Base-by-base conservation (phyloP, 2,329 filamentous ascomycete species). In the Biscogniauxia marginata region DNA sequence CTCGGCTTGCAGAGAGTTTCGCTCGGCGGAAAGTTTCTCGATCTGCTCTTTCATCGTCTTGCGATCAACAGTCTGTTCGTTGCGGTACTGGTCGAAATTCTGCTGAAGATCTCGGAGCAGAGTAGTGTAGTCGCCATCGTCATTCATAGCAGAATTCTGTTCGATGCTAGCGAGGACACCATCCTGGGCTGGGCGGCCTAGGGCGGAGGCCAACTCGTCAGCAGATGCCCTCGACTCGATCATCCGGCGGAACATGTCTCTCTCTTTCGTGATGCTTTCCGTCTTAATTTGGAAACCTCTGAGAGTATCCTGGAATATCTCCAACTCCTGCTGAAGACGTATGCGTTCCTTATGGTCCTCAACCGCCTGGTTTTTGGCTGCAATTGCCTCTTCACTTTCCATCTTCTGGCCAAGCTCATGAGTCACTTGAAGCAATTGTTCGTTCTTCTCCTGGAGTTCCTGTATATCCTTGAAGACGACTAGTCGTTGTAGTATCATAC, bases 241-340 rank as follows among this genome's bases (percentile, higher is more conserved):
- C 79, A 98, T 93, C 52, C 93, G 91, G 20, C 93, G 87, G 86
- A 97, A 98, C 85, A 97, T 97, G 70, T 99, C 93, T 60, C 95
- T 88, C 75, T 99, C 95, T 66, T 92, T 91, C 70, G 95, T 91
- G 72, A 96, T 96, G 71, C 91, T 96, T 77, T 96, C 91, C 61
- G 92, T 90, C 55, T 93, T 90, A 24, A 89, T 86, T 46, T 89
- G 85, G 63, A 96, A 87, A 11, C 89, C 89, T 63, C 88, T 85
- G 52, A 96, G 85, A 70, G 97, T 92, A 62, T 97, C 93, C 56
- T 91, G 86, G 72, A 93, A 72, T 50, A 89, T 86, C 63, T 88
- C 82, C 21, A 96, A 81, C 62, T 91, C 86, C 52, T 87, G 84
- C 60, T 90, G 82, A 25, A 95, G 77, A 47, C 82, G 83, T 63